Percentiles rank a stretch among this genome's conserved stretches.
phyloP scores from a whole-genome alignment of 202 grass and related monocot species.

The Carex sylvatica region DNA sequence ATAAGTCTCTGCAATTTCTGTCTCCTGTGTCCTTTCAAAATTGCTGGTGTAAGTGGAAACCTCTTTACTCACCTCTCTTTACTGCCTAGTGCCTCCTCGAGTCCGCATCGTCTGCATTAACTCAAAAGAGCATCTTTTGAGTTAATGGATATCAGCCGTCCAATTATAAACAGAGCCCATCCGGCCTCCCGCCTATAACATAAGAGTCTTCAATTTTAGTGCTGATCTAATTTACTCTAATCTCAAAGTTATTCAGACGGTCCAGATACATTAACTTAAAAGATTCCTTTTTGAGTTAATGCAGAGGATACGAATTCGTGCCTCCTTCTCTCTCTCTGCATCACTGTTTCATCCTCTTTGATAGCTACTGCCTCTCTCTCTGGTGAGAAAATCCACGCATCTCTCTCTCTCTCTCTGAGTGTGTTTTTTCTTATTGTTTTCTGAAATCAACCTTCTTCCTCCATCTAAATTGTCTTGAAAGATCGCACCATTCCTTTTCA shows the following conservation, averaged over 20 bases:
- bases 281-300: no score
- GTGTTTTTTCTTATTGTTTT: slow-evolving; percentile 31
- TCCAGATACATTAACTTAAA: no score
- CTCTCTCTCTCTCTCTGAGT: background rate
- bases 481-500: background rate
- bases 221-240: no score
- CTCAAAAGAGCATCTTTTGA: no score
- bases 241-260: no score
- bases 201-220: no score
- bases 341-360: slow-evolving; percentile 19
- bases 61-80: slow-evolving; percentile 25
- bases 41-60: background rate
- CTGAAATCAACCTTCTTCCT: slow-evolving; percentile 42
- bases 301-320: no score
- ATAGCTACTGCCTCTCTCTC: background rate
- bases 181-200: no score
- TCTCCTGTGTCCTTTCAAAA: background rate
- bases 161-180: no score
- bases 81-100: background rate
- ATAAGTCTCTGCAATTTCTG: slow-evolving; percentile 3
- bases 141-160: no score
- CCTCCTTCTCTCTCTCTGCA: background rate
- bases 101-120: no score
- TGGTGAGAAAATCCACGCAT: background rate
- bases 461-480: slow-evolving; percentile 25